Evolutionary conservation across 129 eudicot genomes (phyloP).

Genomic region (Flaveria brownii): DNA sequence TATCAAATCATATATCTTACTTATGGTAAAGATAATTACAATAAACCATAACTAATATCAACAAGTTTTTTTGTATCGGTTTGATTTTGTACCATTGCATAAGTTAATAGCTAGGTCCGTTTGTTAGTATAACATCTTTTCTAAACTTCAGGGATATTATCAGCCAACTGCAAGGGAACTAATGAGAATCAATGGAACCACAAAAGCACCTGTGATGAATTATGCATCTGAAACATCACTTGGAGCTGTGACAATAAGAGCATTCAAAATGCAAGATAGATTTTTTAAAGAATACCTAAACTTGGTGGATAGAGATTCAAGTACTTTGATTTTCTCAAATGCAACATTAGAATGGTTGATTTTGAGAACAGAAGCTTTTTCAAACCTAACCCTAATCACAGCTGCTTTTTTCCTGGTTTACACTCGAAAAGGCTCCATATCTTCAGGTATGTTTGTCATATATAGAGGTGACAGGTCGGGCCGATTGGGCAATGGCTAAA

Average conservation of each 20-base stretch:
- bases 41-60: too few relatives aligned
- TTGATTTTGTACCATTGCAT: too few relatives aligned
- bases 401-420: conserved; percentile 63
- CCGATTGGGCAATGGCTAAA: not conserved
- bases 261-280: conserved; percentile 63
- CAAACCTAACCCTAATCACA: conserved; percentile 59
- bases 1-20: too few relatives aligned
- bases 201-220: conserved; percentile 88
- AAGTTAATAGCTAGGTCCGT: too few relatives aligned
- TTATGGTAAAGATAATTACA: too few relatives aligned
- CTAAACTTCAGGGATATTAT: conserved; percentile 52
- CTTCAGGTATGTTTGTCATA: conserved; percentile 54
- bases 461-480: not conserved
- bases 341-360: conserved; percentile 78
- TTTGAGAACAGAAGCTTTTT: conserved; percentile 64
- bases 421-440: conserved; percentile 47
- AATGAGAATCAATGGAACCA: conserved; percentile 80
- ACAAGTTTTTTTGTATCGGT: not conserved
- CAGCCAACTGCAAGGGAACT: conserved; percentile 75
- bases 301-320: conserved; percentile 77
- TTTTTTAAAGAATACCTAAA: conserved; percentile 56
- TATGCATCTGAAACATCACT: conserved; percentile 75
- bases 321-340: conserved; percentile 59
- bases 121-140: not conserved
- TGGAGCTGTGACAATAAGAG: conserved; percentile 79